Conservation (phyloP, 352 stramenopile genomes). For the Phytophthora quininea region DNA sequence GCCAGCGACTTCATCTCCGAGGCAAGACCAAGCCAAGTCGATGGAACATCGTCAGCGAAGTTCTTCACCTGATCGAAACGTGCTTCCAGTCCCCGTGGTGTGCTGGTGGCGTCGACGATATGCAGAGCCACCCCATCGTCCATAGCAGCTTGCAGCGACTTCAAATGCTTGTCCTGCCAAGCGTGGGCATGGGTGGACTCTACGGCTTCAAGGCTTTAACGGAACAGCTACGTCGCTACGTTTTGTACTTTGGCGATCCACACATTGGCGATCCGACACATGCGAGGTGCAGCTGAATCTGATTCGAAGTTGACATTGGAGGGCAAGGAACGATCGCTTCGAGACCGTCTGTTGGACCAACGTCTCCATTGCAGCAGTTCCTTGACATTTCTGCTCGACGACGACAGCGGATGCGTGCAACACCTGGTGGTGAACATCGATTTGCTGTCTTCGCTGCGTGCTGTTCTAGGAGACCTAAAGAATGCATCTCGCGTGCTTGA, state of each 20-base stretch:
- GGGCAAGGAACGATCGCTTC: background rate
- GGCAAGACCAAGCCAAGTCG: slow-evolving; percentile 1
- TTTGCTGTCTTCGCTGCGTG: too few relatives aligned
- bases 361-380: too few relatives aligned
- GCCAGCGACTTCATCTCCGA: background rate
- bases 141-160: background rate
- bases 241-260: background rate
- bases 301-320: too few relatives aligned
- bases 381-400: too few relatives aligned
- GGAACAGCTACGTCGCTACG: background rate
- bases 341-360: too few relatives aligned
- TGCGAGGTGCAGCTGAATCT: background rate
- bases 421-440: too few relatives aligned
- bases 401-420: too few relatives aligned
- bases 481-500: too few relatives aligned
- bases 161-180: background rate
- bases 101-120: background rate
- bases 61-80: slow-evolving; percentile 14
- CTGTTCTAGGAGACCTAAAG: too few relatives aligned
- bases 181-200: background rate
- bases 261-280: too few relatives aligned
- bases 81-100: slow-evolving; percentile 9
- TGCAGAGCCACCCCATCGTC: background rate
- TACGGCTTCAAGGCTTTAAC: background rate
- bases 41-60: slow-evolving; percentile 17